These are phyloP conservation scores for Flaveria bidentis DNA, from an alignment of 129 eudicot genomes.

Conservation along the genomic window DNA sequence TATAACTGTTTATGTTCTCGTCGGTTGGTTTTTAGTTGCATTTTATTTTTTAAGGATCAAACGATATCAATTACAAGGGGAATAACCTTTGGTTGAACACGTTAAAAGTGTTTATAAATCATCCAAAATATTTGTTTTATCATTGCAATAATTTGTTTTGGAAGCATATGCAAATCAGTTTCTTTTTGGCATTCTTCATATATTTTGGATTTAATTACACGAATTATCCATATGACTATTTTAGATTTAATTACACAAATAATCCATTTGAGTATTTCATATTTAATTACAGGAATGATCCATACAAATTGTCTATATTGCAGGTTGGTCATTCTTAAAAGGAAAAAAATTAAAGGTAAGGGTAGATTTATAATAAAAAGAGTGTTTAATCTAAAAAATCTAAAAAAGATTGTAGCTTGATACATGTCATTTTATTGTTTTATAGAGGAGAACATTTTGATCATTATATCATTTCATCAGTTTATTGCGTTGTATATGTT, in stretches of 20 bases:
- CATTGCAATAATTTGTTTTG: not conserved
- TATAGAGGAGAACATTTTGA: no score
- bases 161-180: not conserved
- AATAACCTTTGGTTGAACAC: not conserved
- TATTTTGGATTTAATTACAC: not conserved
- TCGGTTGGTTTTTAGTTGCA: not conserved
- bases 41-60: not conserved
- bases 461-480: no score
- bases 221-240: not conserved
- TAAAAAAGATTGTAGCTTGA: no score
- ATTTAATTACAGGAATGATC: not conserved
- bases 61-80: not conserved
- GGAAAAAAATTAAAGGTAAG: no score
- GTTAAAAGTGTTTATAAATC: not conserved
- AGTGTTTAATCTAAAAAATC: no score
- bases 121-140: not conserved
- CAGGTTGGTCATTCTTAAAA: not conserved
- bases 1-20: not conserved
- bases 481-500: no score
- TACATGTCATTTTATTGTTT: no score
- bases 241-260: not conserved
- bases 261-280: not conserved
- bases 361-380: no score
- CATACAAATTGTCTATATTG: not conserved
- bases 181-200: not conserved